Percentiles rank a stretch among this genome's conserved stretches.
phyloP scores from a whole-genome alignment of 768 basidiomycete genomes.

The Lactifluus subvellereus region DNA sequence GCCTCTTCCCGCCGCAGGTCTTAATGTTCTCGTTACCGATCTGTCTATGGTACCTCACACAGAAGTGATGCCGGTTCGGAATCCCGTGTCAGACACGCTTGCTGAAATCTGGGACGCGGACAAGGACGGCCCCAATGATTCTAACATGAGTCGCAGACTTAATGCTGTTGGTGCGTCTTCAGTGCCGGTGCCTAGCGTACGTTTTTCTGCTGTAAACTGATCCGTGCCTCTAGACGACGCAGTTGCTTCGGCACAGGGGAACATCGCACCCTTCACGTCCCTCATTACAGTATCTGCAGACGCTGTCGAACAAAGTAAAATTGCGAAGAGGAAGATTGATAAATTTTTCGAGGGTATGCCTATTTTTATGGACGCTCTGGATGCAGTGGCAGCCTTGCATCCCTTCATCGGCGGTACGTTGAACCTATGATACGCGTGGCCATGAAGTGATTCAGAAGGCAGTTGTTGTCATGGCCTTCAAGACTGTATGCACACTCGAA shows the following conservation, averaged over 20 bases:
- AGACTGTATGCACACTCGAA: conserved; percentile 39
- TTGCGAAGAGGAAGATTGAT: not conserved
- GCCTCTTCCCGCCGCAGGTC: not conserved
- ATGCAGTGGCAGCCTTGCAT: conserved; percentile 29
- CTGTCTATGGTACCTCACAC: not conserved
- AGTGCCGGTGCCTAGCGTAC: too few species aligned
- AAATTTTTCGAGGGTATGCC: conserved; percentile 21
- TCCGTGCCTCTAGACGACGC: not conserved
- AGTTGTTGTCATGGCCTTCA: conserved; percentile 48
- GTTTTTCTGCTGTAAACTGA: not conserved
- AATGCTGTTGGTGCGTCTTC: not conserved
- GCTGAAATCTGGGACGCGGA: not conserved
- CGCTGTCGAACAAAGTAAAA: too few species aligned
- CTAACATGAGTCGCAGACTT: not conserved
- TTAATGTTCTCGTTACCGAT: not conserved
- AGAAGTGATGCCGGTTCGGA: not conserved
- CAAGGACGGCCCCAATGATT: not conserved
- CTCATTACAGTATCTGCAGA: too few species aligned
- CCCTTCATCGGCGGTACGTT: conserved; percentile 29
- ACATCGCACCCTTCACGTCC: not conserved
- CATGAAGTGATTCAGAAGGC: too few species aligned
- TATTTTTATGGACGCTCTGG: conserved; percentile 27
- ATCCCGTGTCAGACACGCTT: not conserved
- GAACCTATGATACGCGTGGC: not conserved
- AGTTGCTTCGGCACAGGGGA: not conserved